Base-by-base conservation (phyloP, 1,284 basidiomycete genomes). In the Anthracocystis setariae region DNA sequence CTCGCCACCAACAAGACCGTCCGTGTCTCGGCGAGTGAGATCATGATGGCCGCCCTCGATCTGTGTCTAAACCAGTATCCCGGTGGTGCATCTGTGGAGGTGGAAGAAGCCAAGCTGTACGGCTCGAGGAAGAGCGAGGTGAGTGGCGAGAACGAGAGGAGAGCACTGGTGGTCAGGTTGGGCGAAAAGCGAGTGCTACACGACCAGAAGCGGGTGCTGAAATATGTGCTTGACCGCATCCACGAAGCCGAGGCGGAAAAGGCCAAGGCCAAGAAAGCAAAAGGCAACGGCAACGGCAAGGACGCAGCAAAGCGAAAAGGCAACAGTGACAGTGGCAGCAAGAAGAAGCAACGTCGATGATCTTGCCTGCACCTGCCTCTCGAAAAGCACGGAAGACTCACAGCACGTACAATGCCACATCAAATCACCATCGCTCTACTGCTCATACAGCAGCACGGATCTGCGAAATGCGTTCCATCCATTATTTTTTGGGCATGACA, bases 121-220 rank as follows among this genome's bases (percentile, higher is more conserved):
- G 63, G 61, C 1, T 33, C 46, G 1, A 27, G 43, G 5, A 40
- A 56, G 42, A n/a, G 43, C 23, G 47, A 59, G 24, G 53, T 52
- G 29, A 52, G 38, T 3, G 27, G 51, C 3, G 38, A 77, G 10
- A 74, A 63, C 29, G 46, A 77, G 4, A 85, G 86, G 58, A 86
- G 89, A 60, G 91, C 93, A 1, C 76, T 91, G 8, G 85, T 91
- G 39, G 91, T 94, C 4, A 87, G 92, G 37, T 78, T 91, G 24
- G 91, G 91, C 5, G 92, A 94, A 84, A 93, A 93, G 84, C 84
- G 87, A 24, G 89, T 93, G 20, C 76, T 94, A 45, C 80, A 57
- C 3, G 68, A 74, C 8, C 73, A 77, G 37, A 67, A 68, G 54
- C 47, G 70, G 0, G 68, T 73, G 7, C 55, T 78, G 32, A 57